Evolutionary conservation across 768 basidiomycete genomes (phyloP), one percentile per base, ranked within the genome.

Genomic region (Boletus bicolor): DNA sequence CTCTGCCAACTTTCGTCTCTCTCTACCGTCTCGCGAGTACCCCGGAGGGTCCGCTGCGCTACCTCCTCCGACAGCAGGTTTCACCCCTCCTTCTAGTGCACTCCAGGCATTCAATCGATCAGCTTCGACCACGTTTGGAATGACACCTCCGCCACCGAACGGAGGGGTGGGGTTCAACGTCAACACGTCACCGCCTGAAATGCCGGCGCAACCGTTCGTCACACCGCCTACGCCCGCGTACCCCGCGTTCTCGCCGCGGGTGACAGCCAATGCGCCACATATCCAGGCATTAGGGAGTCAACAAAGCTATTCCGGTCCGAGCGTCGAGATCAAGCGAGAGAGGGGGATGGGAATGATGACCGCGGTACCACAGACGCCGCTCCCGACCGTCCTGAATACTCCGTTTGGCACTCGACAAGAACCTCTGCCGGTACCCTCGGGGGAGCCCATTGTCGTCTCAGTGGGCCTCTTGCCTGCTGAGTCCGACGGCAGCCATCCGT

Each of bases 381-480:
- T 80, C 4, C 85, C 84, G 5, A 72, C 76, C 41, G 73, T 85
- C 21, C 63, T 75, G 1, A 79, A 76, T 34, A 73, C 70, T 4
- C 65, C 49, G 28, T 77, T 76, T 54, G 76, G 76, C 55, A 65
- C 74, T 54, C 56, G 53, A 12, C 61, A 30, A 26, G 66, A 60
- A 26, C 34, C 54, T 19, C 38, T 41, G 44, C 49, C 55, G 11
- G 53, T 43, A 11, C 56, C 61, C 5, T 56, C 60, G 15, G 80
- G 82, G 5, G 83, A 87, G 68, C 80, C 81, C 6, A 73, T 92
- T 56, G 77, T 91, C 15, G 82, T 91, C 34, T 89, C 87, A 12
- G 83, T 89, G 11, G 86, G 86, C 15, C 67, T 81, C 30, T 66
- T 76, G 21, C 69, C 68, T 10, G 54, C 66, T 1, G 64, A 64